phyloP scores from a whole-genome alignment of 164 flowering plant species.

The Chloranthus sessilifolius region DNA sequence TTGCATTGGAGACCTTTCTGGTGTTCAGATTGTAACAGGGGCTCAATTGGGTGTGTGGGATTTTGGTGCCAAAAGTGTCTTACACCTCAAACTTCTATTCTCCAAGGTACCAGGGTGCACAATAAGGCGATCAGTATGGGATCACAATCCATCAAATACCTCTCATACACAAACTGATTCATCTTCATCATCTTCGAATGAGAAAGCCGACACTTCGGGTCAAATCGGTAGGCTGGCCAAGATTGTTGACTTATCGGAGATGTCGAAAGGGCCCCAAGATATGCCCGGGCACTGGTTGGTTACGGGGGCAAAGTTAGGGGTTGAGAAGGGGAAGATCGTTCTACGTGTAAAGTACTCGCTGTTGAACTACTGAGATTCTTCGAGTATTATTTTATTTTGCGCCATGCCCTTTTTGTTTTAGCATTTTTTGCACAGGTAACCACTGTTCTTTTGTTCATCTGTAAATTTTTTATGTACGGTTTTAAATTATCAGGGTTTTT shows the following conservation, averaged over 20 bases:
- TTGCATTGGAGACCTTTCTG: conserved; percentile 93
- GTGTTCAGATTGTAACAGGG: conserved; percentile 91
- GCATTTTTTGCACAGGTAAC: conserved; percentile 58
- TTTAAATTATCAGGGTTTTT: conserved; percentile 1
- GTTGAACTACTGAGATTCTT: conserved; percentile 59
- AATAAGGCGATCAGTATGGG: conserved; percentile 95
- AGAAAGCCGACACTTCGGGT: conserved; percentile 43
- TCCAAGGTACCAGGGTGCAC: conserved; percentile 97
- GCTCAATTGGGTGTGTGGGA: conserved; percentile 99
- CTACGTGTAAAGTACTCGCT: conserved; percentile 84
- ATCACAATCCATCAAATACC: conserved; percentile 59
- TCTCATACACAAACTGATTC: conserved; percentile 28
- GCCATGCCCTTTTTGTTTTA: conserved; percentile 8
- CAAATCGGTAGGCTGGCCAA: conserved; percentile 57
- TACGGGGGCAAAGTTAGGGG: conserved; percentile 97
- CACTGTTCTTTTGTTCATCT: conserved; percentile 34
- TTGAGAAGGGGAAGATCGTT: conserved; percentile 88
- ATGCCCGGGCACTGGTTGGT: conserved; percentile 97
- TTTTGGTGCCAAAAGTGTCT: conserved; percentile 84
- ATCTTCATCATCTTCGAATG: conserved; percentile 34
- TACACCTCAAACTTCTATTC: conserved; percentile 91
- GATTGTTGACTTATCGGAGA: conserved; percentile 73
- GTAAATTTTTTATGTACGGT: conserved; percentile 25
- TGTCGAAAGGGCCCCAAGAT: conserved; percentile 95
- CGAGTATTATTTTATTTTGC: conserved; percentile 1